phyloP scores from a whole-genome alignment of 768 basidiomycete genomes.

The Lentinula lateritia region DNA sequence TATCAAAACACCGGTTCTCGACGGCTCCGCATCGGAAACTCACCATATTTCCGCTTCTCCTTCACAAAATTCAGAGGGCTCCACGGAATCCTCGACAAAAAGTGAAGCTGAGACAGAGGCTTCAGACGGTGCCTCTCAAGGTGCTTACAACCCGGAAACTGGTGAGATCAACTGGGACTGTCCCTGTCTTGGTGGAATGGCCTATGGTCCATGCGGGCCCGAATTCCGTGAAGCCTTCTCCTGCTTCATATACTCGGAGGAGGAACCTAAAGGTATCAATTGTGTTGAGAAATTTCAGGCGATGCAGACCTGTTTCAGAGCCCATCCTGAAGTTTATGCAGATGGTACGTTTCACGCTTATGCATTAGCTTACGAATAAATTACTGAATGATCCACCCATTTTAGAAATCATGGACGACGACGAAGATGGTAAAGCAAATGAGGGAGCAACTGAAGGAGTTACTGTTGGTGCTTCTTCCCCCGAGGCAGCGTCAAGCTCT shows the following conservation, averaged over 20 bases:
- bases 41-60: constrained; percentile 1
- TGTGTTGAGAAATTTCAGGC: constrained; percentile 96
- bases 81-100: background rate
- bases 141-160: constrained; percentile 91
- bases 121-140: constrained; percentile 19
- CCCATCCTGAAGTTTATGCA: constrained; percentile 92
- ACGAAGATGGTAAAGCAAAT: constrained; percentile 33
- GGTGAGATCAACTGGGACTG: constrained; percentile 99
- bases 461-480: background rate
- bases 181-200: constrained; percentile 98
- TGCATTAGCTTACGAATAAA: background rate
- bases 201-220: constrained; percentile 90
- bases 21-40: constrained; percentile 1
- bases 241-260: constrained; percentile 91
- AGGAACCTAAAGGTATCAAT: constrained; percentile 95
- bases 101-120: constrained; percentile 14
- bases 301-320: constrained; percentile 98
- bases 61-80: background rate
- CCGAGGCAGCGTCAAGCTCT: background rate
- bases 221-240: constrained; percentile 95
- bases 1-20: background rate
- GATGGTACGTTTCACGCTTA: constrained; percentile 57
- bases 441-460: background rate
- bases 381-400: background rate
- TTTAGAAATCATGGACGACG: constrained; percentile 65